Evolutionary conservation across 2,329 filamentous ascomycete species (phyloP).

Genomic region (Colletotrichum sansevieriae): DNA sequence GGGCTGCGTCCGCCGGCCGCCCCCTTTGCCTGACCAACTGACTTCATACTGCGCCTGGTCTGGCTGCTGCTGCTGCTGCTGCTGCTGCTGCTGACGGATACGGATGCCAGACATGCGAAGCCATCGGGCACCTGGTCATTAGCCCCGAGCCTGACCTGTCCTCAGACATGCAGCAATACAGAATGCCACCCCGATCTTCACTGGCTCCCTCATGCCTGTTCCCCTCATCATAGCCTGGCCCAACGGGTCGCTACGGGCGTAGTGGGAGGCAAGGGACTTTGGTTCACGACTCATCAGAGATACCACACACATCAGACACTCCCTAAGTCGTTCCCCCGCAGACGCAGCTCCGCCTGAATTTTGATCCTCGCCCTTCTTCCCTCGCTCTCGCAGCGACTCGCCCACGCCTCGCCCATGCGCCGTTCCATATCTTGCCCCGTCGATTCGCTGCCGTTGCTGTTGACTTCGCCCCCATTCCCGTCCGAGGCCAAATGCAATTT

Average conservation of each 20-base stretch:
- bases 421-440: constrained; percentile 19
- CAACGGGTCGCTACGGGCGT: constrained; percentile 34
- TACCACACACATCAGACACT: constrained; percentile 14
- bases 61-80: not conserved
- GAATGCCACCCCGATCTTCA: constrained; percentile 28
- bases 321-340: not conserved
- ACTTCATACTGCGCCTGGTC: not conserved
- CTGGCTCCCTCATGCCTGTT: constrained; percentile 22
- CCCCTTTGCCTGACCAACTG: not conserved
- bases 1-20: constrained; percentile 8
- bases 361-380: not conserved
- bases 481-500: not conserved
- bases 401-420: constrained; percentile 9
- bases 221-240: constrained; percentile 18
- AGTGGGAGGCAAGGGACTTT: constrained; percentile 38
- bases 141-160: constrained; percentile 19
- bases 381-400: not conserved
- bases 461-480: constrained; percentile 1
- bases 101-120: constrained; percentile 3
- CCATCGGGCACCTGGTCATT: constrained; percentile 15
- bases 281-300: constrained; percentile 13
- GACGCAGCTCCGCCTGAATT: too few species aligned
- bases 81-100: too few species aligned
- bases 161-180: constrained; percentile 31
- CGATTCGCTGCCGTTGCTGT: constrained; percentile 20